A percentile compares a stretch with the other conserved stretches of the same genome.
Conservation (phyloP, 2,329 filamentous ascomycete genomes). For the Cercospora canescens region DNA sequence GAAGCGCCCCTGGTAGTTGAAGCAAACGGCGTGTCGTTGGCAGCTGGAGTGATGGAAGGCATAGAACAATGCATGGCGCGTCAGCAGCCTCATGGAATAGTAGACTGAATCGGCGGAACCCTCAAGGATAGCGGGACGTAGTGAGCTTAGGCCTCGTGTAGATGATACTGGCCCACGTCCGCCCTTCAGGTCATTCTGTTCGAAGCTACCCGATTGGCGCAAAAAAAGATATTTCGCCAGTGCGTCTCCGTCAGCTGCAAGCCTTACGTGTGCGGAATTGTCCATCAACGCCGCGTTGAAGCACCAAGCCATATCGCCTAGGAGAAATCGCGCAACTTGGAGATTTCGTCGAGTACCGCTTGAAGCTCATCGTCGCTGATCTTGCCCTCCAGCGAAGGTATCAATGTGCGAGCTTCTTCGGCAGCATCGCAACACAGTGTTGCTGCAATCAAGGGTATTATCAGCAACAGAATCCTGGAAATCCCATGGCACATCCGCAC, state of each 20-base stretch:
- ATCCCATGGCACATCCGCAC: background rate
- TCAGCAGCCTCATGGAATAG: background rate
- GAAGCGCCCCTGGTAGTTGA: background rate
- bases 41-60: background rate
- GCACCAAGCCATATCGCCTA: background rate
- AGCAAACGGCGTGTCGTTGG: background rate
- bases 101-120: background rate
- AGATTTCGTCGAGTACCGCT: slow-evolving; percentile 85
- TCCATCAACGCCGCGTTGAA: slow-evolving; percentile 2
- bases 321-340: slow-evolving; percentile 64
- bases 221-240: too few species aligned
- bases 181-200: background rate
- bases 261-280: background rate
- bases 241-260: too few species aligned
- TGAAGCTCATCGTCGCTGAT: slow-evolving; percentile 87
- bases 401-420: slow-evolving; percentile 94
- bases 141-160: background rate
- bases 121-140: background rate
- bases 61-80: background rate
- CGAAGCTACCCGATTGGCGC: too few species aligned
- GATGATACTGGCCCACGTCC: background rate
- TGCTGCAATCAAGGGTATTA: slow-evolving; percentile 53
- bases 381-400: slow-evolving; percentile 85
- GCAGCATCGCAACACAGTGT: slow-evolving; percentile 89
- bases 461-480: background rate